Conservation (phyloP, 2,329 filamentous ascomycete genomes). For the Ploettnerulaceae sp. region DNA sequence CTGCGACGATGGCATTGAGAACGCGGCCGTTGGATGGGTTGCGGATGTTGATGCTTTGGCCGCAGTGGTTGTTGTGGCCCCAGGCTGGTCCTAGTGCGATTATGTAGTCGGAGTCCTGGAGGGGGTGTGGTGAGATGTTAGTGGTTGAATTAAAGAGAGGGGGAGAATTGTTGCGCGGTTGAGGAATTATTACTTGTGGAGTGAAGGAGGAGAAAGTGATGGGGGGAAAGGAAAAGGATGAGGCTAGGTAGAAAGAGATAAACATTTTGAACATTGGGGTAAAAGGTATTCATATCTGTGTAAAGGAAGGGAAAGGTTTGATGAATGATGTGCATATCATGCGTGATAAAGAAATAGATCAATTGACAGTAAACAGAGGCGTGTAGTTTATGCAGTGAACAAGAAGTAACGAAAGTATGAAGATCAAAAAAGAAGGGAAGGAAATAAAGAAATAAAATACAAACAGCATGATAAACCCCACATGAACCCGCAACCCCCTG, state of each 20-base stretch:
- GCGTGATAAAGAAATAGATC: too few relatives aligned
- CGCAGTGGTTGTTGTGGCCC: conserved; percentile 4
- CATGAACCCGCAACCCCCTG: background rate
- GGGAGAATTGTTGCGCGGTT: background rate
- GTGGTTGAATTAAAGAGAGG: background rate
- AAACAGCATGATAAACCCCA: background rate
- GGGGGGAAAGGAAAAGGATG: background rate
- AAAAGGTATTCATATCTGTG: background rate
- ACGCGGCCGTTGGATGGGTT: background rate
- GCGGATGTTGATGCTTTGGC: background rate
- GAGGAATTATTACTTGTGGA: too few relatives aligned
- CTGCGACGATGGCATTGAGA: background rate
- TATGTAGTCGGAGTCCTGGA: conserved; percentile 1
- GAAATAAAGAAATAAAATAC: too few relatives aligned
- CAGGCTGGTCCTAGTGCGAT: conserved; percentile 1
- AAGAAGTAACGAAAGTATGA: too few relatives aligned
- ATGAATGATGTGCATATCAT: too few relatives aligned
- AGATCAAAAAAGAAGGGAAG: background rate
- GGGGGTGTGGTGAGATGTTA: background rate
- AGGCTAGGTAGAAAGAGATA: background rate
- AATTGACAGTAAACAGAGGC: too few relatives aligned
- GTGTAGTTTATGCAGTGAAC: too few relatives aligned
- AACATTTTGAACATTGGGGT: background rate
- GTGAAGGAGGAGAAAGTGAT: background rate
- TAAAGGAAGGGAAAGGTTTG: background rate